Evolutionary conservation across 345 rosid species (phyloP).

Genomic region (Lagerstroemia speciosa): DNA sequence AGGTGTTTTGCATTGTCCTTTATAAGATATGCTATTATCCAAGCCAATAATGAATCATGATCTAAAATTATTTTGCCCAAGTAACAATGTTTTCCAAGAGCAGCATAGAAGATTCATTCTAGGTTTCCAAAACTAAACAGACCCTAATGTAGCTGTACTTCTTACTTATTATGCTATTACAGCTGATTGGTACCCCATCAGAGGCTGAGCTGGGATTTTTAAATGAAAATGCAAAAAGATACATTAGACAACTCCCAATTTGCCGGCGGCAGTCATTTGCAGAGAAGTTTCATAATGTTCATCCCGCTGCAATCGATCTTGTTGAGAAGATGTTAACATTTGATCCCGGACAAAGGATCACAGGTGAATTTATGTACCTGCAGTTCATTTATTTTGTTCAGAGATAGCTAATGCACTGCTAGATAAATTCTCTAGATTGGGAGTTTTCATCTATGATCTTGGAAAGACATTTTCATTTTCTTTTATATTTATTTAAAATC

Average conservation of each 20-base stretch:
- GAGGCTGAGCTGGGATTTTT: constrained; percentile 70
- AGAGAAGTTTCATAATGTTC: constrained; percentile 62
- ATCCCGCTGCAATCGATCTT: constrained; percentile 67
- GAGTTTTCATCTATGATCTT: not conserved
- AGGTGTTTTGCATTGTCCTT: not conserved
- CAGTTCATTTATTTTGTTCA: not conserved
- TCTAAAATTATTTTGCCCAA: not conserved
- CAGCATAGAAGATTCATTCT: not conserved
- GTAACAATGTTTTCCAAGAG: not conserved
- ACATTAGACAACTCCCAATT: constrained; percentile 48
- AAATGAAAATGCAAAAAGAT: constrained; percentile 75
- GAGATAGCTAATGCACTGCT: not conserved
- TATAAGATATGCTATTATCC: not conserved
- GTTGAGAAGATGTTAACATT: constrained; percentile 82
- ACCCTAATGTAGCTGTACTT: not conserved
- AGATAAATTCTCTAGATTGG: not conserved
- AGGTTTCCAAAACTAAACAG: not conserved
- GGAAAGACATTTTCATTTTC: not conserved
- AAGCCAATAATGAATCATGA: not conserved
- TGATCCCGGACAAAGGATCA: constrained; percentile 70
- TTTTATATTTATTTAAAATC: not conserved
- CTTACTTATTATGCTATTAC: constrained; percentile 13
- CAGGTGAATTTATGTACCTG: constrained; percentile 35
- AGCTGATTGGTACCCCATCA: constrained; percentile 82
- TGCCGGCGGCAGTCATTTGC: constrained; percentile 58